Conservation (phyloP, 768 basidiomycete species). For the Rhodocollybia butyracea region DNA sequence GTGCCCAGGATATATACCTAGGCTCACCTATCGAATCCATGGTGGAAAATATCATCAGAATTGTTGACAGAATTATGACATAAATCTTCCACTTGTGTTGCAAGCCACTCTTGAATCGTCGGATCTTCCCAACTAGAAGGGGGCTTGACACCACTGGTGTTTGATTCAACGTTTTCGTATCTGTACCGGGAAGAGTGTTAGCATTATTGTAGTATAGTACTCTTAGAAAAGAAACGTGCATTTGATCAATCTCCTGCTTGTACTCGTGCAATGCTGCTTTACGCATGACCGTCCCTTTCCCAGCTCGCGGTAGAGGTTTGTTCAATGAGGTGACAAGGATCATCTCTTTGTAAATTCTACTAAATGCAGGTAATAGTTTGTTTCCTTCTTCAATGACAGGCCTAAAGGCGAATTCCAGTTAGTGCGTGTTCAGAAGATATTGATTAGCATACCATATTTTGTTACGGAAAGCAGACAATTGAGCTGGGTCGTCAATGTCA, state of each 20-base stretch:
- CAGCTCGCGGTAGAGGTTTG: constrained; percentile 41
- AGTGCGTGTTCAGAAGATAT: neutral
- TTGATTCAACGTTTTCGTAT: constrained; percentile 21
- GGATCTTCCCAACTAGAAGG: constrained; percentile 11
- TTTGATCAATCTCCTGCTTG: constrained; percentile 33
- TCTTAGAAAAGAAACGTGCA: constrained; percentile 22
- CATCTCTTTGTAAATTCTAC: constrained; percentile 50
- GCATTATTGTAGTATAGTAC: neutral
- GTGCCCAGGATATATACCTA: neutral
- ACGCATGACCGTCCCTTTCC: constrained; percentile 43
- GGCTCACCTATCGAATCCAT: constrained; percentile 23
- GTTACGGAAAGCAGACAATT: constrained; percentile 28
- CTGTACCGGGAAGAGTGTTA: neutral
- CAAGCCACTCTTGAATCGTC: constrained; percentile 16
- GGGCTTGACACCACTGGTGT: constrained; percentile 18
- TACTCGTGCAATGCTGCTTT: constrained; percentile 37
- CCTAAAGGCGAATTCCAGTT: constrained; percentile 17
- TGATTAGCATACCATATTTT: constrained; percentile 27
- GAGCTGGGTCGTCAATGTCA: constrained; percentile 24
- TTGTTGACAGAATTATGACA: constrained; percentile 18
- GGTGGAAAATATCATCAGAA: constrained; percentile 22
- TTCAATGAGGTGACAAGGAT: constrained; percentile 37
- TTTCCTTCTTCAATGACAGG: constrained; percentile 41
- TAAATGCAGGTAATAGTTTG: constrained; percentile 32
- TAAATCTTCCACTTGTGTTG: constrained; percentile 20